phyloP scores from a whole-genome alignment of 305 asterid species.

The Lippia alba region DNA sequence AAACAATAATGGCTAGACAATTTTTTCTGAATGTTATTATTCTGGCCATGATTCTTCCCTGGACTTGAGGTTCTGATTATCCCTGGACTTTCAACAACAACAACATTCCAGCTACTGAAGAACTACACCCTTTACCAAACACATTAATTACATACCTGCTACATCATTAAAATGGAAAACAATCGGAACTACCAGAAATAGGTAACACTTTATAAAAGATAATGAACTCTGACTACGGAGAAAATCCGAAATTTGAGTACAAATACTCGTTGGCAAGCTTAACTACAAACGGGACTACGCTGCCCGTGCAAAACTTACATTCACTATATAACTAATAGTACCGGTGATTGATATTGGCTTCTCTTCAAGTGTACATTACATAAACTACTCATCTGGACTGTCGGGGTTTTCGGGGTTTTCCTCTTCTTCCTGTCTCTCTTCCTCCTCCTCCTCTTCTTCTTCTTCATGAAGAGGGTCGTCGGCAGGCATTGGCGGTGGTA shows the following conservation, averaged over 20 bases:
- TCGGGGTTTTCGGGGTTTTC: conserved; percentile 68
- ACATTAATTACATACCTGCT: no score
- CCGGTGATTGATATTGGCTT: background rate
- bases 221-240: background rate
- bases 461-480: conserved; percentile 69
- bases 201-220: no score
- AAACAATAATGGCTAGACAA: no score
- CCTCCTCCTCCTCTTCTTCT: conserved; percentile 84
- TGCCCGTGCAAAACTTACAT: conserved; percentile 19
- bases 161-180: no score
- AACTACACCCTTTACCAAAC: no score
- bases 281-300: background rate
- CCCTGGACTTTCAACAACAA: no score
- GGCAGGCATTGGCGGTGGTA: conserved; percentile 84
- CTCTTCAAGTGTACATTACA: background rate
- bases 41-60: no score
- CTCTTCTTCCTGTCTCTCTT: conserved; percentile 70
- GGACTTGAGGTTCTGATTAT: no score
- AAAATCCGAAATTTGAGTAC: background rate
- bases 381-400: conserved; percentile 43
- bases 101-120: no score
- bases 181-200: no score
- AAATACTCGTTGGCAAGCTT: background rate
- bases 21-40: no score
- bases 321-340: background rate